phyloP scores from a whole-genome alignment of 2,329 filamentous ascomycete genomes.

The Epichloe gansuensis region DNA sequence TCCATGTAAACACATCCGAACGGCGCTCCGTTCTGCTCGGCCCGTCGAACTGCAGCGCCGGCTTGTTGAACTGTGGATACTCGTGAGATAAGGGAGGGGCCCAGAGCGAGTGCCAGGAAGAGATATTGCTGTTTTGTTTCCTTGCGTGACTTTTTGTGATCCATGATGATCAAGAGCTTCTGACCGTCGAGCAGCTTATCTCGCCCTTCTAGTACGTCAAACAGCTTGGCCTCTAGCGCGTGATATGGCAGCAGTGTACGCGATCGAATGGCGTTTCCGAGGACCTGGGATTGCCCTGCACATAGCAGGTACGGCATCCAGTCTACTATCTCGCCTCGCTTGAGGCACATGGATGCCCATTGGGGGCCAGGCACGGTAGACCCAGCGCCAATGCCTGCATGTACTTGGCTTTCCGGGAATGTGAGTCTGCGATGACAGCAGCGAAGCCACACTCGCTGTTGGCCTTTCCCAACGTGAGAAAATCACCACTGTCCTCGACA shows the following conservation, averaged over 20 bases:
- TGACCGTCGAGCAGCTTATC: conserved; percentile 51
- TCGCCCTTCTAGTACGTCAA: conserved; percentile 45
- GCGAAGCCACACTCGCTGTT: conserved; percentile 57
- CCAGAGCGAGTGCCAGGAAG: conserved; percentile 69
- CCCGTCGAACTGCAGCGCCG: conserved; percentile 40
- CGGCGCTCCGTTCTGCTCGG: conserved; percentile 30
- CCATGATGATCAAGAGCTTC: conserved; percentile 59
- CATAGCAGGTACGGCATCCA: conserved; percentile 79
- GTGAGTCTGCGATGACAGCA: conserved; percentile 72
- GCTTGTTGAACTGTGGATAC: conserved; percentile 57
- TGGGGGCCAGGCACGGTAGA: conserved; percentile 71
- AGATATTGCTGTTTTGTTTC: conserved; percentile 59
- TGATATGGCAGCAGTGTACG: conserved; percentile 53
- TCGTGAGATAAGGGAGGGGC: conserved; percentile 51
- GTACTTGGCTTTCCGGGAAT: conserved; percentile 82
- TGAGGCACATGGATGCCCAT: conserved; percentile 67
- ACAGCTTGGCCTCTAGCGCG: conserved; percentile 41
- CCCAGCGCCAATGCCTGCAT: conserved; percentile 88
- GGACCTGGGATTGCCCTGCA: conserved; percentile 65
- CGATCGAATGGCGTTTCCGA: conserved; percentile 68
- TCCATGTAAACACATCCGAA: conserved; percentile 78
- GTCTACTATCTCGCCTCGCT: conserved; percentile 47
- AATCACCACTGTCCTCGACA: conserved; percentile 17
- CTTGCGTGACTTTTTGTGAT: conserved; percentile 41
- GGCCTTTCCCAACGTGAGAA: conserved; percentile 40